Evolutionary conservation across 306 rosid species (phyloP).

Genomic region (Delonix regia): DNA sequence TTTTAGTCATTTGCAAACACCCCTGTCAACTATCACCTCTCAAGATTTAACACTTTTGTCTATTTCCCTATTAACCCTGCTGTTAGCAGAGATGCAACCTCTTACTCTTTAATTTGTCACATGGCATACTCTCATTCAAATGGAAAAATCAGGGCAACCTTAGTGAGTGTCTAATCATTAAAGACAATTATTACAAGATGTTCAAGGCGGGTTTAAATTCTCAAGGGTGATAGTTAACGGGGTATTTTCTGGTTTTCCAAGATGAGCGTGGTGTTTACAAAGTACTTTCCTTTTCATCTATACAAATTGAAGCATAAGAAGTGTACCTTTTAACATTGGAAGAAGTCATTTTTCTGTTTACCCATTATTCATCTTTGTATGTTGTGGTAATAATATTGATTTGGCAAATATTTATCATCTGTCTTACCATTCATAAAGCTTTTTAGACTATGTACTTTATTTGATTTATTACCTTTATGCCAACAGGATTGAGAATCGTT

Average conservation of each 20-base stretch:
- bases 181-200: not conserved
- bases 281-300: constrained; percentile 8
- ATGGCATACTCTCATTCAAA: not conserved
- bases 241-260: not conserved
- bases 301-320: constrained; percentile 11
- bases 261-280: not conserved
- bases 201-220: not conserved
- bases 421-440: constrained; percentile 7
- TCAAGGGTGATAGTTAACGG: not conserved
- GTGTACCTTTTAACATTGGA: constrained; percentile 19
- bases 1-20: not conserved
- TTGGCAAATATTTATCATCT: constrained; percentile 20
- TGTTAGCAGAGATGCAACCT: not conserved
- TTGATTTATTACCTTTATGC: constrained; percentile 31
- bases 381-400: not conserved
- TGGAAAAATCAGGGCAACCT: not conserved
- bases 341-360: not conserved
- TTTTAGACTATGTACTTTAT: constrained; percentile 11
- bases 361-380: constrained; percentile 24
- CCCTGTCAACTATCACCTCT: not conserved
- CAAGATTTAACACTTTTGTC: not conserved
- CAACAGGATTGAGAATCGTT: constrained; percentile 89
- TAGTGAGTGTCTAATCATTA: not conserved
- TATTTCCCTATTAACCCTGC: not conserved
- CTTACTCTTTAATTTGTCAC: not conserved